These are phyloP conservation scores for Hibiscus tridactylites DNA, from an alignment of 345 rosid genomes.

Conservation along the genomic window DNA sequence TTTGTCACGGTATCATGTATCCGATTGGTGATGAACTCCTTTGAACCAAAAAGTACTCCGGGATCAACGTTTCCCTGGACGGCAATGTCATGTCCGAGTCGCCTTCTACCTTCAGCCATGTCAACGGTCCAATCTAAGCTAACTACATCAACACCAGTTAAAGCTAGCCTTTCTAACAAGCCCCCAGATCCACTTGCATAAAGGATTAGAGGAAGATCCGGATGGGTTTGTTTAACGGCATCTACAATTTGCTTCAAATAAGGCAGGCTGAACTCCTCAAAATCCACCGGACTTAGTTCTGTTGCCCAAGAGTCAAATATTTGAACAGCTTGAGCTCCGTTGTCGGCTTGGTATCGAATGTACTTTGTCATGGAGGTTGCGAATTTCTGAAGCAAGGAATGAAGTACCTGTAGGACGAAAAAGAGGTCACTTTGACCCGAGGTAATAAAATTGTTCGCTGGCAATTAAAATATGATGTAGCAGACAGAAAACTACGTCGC, in stretches of 20 bases:
- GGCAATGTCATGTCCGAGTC: constrained; percentile 63
- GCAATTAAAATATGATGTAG: background rate
- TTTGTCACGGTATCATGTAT: constrained; percentile 79
- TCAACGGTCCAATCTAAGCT: constrained; percentile 98
- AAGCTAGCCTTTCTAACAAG: constrained; percentile 73
- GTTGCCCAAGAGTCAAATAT: constrained; percentile 98
- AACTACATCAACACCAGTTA: constrained; percentile 87
- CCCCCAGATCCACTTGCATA: constrained; percentile 98
- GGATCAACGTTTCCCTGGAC: constrained; percentile 98
- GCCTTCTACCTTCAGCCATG: constrained; percentile 92
- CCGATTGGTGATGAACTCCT: constrained; percentile 75
- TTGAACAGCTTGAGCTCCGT: constrained; percentile 96
- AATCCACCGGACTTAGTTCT: constrained; percentile 91
- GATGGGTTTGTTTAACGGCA: constrained; percentile 77
- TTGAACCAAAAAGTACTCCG: constrained; percentile 81
- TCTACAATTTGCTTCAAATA: constrained; percentile 81
- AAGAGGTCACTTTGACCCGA: constrained; percentile 1
- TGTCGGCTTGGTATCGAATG: constrained; percentile 74
- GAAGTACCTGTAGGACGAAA: constrained; percentile 52
- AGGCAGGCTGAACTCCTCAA: constrained; percentile 85
- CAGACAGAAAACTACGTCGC: background rate
- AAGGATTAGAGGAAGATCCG: constrained; percentile 75
- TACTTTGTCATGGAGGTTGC: constrained; percentile 84
- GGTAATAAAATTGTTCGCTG: background rate
- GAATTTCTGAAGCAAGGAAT: constrained; percentile 74